Conservation (phyloP, 305 asterid species). For the Fraxinus sp. region DNA sequence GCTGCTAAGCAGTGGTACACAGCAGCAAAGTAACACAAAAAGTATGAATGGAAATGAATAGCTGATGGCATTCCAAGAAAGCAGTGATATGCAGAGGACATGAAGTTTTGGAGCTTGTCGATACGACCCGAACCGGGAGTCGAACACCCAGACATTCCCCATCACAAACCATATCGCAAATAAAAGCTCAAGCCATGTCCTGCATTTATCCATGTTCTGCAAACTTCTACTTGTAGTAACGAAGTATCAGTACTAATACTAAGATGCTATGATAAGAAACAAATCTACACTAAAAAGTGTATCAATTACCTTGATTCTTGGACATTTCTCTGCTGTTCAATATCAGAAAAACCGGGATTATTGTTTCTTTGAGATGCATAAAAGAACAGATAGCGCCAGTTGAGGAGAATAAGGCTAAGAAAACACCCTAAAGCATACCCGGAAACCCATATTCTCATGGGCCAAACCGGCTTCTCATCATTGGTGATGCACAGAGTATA, state of each 20-base stretch:
- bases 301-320: slow-evolving; percentile 59
- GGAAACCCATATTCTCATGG: slow-evolving; percentile 78
- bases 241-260: neutral
- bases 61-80: slow-evolving; percentile 86
- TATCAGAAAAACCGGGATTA: slow-evolving; percentile 33
- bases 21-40: slow-evolving; percentile 72
- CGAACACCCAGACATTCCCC: slow-evolving; percentile 93
- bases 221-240: slow-evolving; percentile 36
- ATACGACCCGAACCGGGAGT: slow-evolving; percentile 72
- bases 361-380: slow-evolving; percentile 27
- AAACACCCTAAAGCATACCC: slow-evolving; percentile 77
- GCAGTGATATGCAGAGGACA: slow-evolving; percentile 65
- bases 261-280: neutral
- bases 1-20: slow-evolving; percentile 70
- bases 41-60: slow-evolving; percentile 88
- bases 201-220: slow-evolving; percentile 54
- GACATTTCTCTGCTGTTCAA: slow-evolving; percentile 63
- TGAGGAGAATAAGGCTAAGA: slow-evolving; percentile 48
- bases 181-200: slow-evolving; percentile 63
- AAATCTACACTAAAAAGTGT: neutral
- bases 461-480: slow-evolving; percentile 86
- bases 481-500: slow-evolving; percentile 50
- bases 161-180: slow-evolving; percentile 96
- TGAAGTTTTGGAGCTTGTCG: slow-evolving; percentile 72
- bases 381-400: slow-evolving; percentile 50